Conservation (phyloP, 225 moss, liverwort and hornwort genomes). For the Antitrichia curtipendula region DNA sequence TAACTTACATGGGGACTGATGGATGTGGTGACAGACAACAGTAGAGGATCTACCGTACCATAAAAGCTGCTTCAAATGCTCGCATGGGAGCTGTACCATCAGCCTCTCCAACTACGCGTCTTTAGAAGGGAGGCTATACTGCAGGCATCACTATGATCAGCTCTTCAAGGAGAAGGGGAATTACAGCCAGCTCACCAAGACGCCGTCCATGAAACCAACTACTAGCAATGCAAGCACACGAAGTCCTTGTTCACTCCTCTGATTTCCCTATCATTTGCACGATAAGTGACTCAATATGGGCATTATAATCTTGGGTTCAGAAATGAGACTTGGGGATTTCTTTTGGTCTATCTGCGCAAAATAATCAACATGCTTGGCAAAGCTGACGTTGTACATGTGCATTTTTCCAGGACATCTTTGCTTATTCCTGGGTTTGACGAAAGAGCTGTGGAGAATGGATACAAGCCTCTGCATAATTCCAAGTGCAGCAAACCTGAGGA, state of each 20-base stretch:
- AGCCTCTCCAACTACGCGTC: slow-evolving; percentile 80
- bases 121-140: slow-evolving; percentile 81
- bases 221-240: slow-evolving; percentile 26
- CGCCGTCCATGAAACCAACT: slow-evolving; percentile 56
- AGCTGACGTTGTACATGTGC: neutral
- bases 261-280: neutral
- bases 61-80: slow-evolving; percentile 90
- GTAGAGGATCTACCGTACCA: slow-evolving; percentile 81
- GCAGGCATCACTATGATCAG: slow-evolving; percentile 87
- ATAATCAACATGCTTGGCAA: neutral
- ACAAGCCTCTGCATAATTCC: neutral
- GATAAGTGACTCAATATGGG: neutral
- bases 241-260: neutral
- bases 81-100: slow-evolving; percentile 65
- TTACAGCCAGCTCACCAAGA: slow-evolving; percentile 77
- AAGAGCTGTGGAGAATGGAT: neutral
- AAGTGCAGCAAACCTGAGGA: neutral
- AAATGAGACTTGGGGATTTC: neutral
- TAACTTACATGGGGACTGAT: neutral
- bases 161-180: slow-evolving; percentile 96
- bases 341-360: neutral
- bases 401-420: slow-evolving; percentile 22
- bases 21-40: slow-evolving; percentile 43
- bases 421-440: slow-evolving; percentile 28
- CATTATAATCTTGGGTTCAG: neutral